A percentile compares a stretch with the other conserved stretches of the same genome.
These are phyloP conservation scores for Davidsoniella virescens DNA, from an alignment of 2,329 filamentous ascomycete genomes.

Conservation along the genomic window DNA sequence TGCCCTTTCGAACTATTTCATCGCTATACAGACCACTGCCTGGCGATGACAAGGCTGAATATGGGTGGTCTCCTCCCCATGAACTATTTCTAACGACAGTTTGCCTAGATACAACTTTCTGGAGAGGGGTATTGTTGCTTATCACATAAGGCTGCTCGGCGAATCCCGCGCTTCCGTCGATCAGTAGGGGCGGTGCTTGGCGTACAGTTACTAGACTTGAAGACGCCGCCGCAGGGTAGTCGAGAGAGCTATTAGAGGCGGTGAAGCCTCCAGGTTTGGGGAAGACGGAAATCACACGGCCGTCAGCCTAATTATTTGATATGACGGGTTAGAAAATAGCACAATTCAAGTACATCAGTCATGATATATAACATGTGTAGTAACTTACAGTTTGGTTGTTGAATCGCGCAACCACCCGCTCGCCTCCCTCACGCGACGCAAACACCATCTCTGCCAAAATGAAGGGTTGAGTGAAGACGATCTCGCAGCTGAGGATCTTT, in stretches of 20 bases:
- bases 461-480: conserved; percentile 51
- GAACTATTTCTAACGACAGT: neutral
- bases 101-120: neutral
- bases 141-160: conserved; percentile 21
- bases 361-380: neutral
- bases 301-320: conserved; percentile 43
- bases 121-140: conserved; percentile 11
- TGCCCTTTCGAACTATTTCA: conserved; percentile 21
- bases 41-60: neutral
- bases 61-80: conserved; percentile 16
- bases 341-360: neutral
- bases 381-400: conserved; percentile 56
- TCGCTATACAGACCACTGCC: conserved; percentile 36
- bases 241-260: conserved; percentile 17
- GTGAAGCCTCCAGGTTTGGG: conserved; percentile 37
- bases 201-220: conserved; percentile 18
- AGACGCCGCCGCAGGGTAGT: conserved; percentile 6
- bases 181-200: conserved; percentile 19
- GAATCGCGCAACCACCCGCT: conserved; percentile 59
- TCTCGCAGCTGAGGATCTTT: conserved; percentile 47
- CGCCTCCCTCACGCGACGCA: conserved; percentile 52
- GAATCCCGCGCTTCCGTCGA: conserved; percentile 40
- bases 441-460: conserved; percentile 68
- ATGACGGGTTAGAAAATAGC: neutral
- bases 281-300: conserved; percentile 56